phyloP scores from a whole-genome alignment of 2,329 filamentous ascomycete species.

The Cladosporium sphaerospermum region DNA sequence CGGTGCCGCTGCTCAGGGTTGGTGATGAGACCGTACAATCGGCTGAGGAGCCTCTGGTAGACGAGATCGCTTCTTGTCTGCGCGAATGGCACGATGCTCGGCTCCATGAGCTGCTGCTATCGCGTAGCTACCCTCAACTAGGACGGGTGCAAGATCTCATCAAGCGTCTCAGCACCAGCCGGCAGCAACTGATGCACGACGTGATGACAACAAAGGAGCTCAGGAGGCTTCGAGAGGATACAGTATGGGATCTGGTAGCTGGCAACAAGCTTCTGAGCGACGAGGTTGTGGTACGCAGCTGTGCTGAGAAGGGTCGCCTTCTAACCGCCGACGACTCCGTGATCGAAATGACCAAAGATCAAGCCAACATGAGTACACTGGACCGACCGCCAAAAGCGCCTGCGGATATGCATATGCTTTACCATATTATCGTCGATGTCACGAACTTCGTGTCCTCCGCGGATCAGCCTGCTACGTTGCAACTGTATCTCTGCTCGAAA shows the following conservation, averaged over 20 bases:
- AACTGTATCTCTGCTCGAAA: slow-evolving; percentile 72
- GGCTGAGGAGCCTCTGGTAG: slow-evolving; percentile 80
- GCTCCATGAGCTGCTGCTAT: slow-evolving; percentile 82
- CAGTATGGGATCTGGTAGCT: slow-evolving; percentile 89
- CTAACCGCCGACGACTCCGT: slow-evolving; percentile 90
- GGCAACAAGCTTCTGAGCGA: slow-evolving; percentile 92
- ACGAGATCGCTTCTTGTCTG: slow-evolving; percentile 94
- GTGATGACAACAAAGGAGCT: slow-evolving; percentile 86
- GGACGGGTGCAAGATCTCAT: slow-evolving; percentile 78
- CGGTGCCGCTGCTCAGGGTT: slow-evolving; percentile 95
- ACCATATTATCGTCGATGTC: slow-evolving; percentile 78
- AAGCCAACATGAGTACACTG: slow-evolving; percentile 92
- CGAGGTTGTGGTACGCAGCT: slow-evolving; percentile 91
- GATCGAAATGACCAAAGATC: slow-evolving; percentile 81
- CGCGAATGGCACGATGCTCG: slow-evolving; percentile 98
- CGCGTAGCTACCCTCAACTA: slow-evolving; percentile 71
- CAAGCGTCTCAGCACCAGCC: slow-evolving; percentile 71
- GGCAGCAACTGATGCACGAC: slow-evolving; percentile 88
- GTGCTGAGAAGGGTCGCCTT: slow-evolving; percentile 72
- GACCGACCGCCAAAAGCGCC: slow-evolving; percentile 68
- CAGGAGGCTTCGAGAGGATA: slow-evolving; percentile 71
- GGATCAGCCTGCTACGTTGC: slow-evolving; percentile 67
- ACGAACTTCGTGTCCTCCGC: slow-evolving; percentile 71
- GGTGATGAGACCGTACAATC: slow-evolving; percentile 95
- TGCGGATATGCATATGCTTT: slow-evolving; percentile 64